Evolutionary conservation across 345 rosid genomes (phyloP).

Genomic region (Populus euphratica): DNA sequence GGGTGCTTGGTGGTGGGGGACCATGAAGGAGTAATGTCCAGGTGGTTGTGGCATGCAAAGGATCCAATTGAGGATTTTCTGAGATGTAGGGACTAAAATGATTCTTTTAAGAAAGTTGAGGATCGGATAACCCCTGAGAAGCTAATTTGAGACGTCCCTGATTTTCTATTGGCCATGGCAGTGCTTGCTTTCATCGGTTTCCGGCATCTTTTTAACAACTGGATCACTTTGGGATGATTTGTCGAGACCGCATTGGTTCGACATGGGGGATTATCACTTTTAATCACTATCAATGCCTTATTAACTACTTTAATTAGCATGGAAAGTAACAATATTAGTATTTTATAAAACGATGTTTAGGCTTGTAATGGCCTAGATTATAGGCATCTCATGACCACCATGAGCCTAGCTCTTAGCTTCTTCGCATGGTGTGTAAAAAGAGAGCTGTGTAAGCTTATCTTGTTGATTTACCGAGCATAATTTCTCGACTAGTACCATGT

Average conservation of each 20-base stretch:
- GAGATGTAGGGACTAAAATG: background rate
- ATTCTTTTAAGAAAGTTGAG: background rate
- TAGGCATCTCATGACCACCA: conserved; percentile 7
- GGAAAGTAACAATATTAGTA: background rate
- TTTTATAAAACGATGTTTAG: conserved; percentile 1
- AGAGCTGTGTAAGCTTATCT: background rate
- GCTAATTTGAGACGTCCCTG: background rate
- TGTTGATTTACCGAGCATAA: background rate
- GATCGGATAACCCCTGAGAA: background rate
- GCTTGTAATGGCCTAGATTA: conserved; percentile 3
- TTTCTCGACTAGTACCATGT: background rate
- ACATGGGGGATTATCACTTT: background rate
- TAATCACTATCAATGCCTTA: background rate
- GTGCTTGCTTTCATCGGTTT: background rate
- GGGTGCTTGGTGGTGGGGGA: background rate
- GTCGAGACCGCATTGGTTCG: background rate
- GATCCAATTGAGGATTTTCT: background rate
- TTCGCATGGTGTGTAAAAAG: background rate
- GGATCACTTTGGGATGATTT: background rate
- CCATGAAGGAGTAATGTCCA: background rate
- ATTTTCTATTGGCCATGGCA: background rate
- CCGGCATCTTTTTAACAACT: background rate
- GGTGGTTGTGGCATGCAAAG: background rate
- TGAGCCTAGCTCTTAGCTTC: background rate
- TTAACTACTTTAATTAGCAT: background rate